Conservation (phyloP, 495 filamentous ascomycete genomes). For the Penicillium malachiteum region DNA sequence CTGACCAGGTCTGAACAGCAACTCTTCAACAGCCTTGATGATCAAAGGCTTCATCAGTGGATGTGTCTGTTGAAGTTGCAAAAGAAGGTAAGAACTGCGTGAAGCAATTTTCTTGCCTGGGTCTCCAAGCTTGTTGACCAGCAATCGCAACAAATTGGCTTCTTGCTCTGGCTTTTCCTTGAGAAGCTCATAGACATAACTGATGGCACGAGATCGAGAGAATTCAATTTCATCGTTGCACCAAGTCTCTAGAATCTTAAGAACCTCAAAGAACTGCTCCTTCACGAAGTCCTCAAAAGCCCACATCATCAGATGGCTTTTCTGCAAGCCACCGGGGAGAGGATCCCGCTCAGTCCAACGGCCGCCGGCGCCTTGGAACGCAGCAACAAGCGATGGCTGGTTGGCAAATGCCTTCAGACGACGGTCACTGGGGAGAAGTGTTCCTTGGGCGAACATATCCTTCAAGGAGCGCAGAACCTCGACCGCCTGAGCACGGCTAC, state of each 20-base stretch:
- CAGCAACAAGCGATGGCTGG: slow-evolving; percentile 71
- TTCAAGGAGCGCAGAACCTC: slow-evolving; percentile 87
- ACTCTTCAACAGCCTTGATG: slow-evolving; percentile 80
- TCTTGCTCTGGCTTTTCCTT: slow-evolving; percentile 98
- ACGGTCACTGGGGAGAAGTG: slow-evolving; percentile 76
- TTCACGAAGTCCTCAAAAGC: slow-evolving; percentile 95
- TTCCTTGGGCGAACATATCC: slow-evolving; percentile 86
- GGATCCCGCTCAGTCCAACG: slow-evolving; percentile 65
- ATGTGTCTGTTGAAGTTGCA: slow-evolving; percentile 86
- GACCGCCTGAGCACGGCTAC: slow-evolving; percentile 90
- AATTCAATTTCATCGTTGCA: slow-evolving; percentile 93
- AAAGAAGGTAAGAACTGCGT: slow-evolving; percentile 80
- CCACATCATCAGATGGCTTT: slow-evolving; percentile 81
- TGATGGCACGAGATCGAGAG: slow-evolving; percentile 78
- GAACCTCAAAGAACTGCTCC: slow-evolving; percentile 81
- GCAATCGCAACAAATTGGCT: slow-evolving; percentile 81
- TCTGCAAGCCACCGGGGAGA: slow-evolving; percentile 67
- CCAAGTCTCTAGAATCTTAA: slow-evolving; percentile 87
- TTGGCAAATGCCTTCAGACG: slow-evolving; percentile 76
- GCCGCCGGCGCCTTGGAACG: slow-evolving; percentile 55
- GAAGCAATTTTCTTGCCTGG: slow-evolving; percentile 92
- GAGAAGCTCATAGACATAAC: slow-evolving; percentile 83
- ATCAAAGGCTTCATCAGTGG: slow-evolving; percentile 91
- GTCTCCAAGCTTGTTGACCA: slow-evolving; percentile 96
- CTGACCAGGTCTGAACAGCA: slow-evolving; percentile 84